Evolutionary conservation across 139 green algal genomes (phyloP).

Genomic region (Chlorella sorokiniana): DNA sequence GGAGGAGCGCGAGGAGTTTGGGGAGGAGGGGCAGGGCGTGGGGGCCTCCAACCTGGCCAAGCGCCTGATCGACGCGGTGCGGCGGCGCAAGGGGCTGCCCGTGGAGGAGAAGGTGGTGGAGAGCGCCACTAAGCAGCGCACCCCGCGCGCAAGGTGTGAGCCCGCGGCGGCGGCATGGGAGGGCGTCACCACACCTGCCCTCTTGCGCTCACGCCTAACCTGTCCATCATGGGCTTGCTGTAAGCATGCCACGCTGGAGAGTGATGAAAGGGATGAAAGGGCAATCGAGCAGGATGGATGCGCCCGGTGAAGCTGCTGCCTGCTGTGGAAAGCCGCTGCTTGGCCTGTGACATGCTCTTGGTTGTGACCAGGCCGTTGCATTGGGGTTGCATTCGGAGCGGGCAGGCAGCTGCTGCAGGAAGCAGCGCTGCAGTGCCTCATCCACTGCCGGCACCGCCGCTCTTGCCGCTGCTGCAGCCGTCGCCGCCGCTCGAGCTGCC

Average conservation of each 20-base stretch:
- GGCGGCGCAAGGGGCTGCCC: conserved; percentile 90
- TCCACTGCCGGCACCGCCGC: neutral
- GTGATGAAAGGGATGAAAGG: too few relatives aligned
- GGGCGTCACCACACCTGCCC: too few relatives aligned
- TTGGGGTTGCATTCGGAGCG: neutral
- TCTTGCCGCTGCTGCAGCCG: neutral
- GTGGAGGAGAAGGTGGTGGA: conserved; percentile 96
- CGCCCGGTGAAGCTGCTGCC: too few relatives aligned
- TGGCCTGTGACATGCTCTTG: too few relatives aligned
- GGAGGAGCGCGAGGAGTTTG: conserved; percentile 98
- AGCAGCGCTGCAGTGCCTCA: neutral
- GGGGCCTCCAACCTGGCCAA: conserved; percentile 79
- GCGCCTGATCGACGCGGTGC: conserved; percentile 82
- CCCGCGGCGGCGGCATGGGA: neutral
- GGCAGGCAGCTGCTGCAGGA: neutral
- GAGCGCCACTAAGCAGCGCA: conserved; percentile 96
- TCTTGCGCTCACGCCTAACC: too few relatives aligned
- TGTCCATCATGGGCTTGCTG: too few relatives aligned
- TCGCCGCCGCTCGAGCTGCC: neutral
- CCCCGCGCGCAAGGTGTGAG: conserved; percentile 93
- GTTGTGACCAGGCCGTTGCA: too few relatives aligned
- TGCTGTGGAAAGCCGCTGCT: too few relatives aligned
- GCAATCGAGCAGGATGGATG: too few relatives aligned
- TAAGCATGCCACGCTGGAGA: too few relatives aligned
- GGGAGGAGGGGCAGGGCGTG: conserved; percentile 78